Percentiles rank a stretch among this genome's conserved stretches.
These are phyloP conservation scores for Eucalyptus brandiana DNA, from an alignment of 345 rosid genomes.

Conservation along the genomic window DNA sequence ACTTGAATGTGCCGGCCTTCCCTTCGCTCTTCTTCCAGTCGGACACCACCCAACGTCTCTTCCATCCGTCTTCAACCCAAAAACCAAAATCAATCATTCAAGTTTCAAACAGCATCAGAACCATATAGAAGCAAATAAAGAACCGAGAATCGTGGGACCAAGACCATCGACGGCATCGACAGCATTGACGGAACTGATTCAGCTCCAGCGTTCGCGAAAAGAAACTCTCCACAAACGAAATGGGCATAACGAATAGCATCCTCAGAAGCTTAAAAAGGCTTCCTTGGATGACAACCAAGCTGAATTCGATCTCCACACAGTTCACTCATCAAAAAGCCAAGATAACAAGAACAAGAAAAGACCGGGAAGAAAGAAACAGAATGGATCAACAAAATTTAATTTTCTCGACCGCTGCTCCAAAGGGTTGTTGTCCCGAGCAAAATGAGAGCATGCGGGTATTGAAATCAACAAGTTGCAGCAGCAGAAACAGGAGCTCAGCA, in stretches of 20 bases:
- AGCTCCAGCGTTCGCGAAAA: background rate
- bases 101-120: background rate
- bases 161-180: background rate
- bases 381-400: accelerated
- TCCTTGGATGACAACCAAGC: background rate
- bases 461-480: background rate
- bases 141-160: background rate
- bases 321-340: background rate
- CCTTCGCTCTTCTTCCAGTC: constrained; percentile 89
- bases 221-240: background rate
- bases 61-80: constrained; percentile 65
- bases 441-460: background rate
- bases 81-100: background rate
- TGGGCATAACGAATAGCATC: background rate
- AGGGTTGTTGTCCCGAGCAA: background rate
- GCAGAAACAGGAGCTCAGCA: background rate
- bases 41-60: constrained; percentile 76
- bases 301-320: background rate
- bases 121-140: background rate
- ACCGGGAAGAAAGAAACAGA: background rate
- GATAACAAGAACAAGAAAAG: background rate
- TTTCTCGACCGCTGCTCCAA: background rate
- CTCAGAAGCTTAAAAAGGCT: background rate
- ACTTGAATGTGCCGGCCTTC: constrained; percentile 74
- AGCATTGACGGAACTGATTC: background rate